Evolutionary conservation across 805 yeast genomes (phyloP).

Genomic region (Metschnikowia proteae): DNA sequence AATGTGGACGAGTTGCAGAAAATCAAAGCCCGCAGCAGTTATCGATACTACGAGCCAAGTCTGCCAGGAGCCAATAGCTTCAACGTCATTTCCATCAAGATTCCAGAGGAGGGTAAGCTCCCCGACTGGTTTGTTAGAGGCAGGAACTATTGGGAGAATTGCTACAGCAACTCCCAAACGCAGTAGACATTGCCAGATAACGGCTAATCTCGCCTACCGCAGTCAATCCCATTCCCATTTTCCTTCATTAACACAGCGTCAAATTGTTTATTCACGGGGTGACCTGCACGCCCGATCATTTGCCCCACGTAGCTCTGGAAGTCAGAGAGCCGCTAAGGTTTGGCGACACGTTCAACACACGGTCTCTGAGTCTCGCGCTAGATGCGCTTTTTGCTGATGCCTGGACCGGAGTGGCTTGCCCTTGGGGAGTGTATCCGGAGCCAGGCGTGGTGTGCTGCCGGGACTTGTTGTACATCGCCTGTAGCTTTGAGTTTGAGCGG

Average conservation of each 20-base stretch:
- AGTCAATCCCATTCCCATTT: no score
- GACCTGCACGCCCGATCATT: slow-evolving; percentile 5
- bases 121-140: slow-evolving; percentile 74
- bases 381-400: slow-evolving; percentile 12
- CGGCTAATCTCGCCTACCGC: no score
- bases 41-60: slow-evolving; percentile 41
- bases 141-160: slow-evolving; percentile 61
- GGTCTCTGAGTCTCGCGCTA: slow-evolving; percentile 17
- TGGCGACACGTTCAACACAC: slow-evolving; percentile 13
- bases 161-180: neutral
- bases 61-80: slow-evolving; percentile 34
- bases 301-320: slow-evolving; percentile 27
- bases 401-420: slow-evolving; percentile 4
- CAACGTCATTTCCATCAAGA: slow-evolving; percentile 40
- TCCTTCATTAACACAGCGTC: no score
- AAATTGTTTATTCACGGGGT: neutral
- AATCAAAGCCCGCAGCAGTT: slow-evolving; percentile 24
- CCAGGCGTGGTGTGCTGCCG: slow-evolving; percentile 37
- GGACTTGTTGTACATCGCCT: slow-evolving; percentile 39
- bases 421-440: slow-evolving; percentile 24
- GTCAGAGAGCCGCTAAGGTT: slow-evolving; percentile 5
- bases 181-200: neutral
- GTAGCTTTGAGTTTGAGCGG: slow-evolving; percentile 33
- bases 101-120: slow-evolving; percentile 62
- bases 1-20: slow-evolving; percentile 14